These are phyloP conservation scores for Aspergillus phoenicis DNA, from an alignment of 2,329 filamentous ascomycete species.

Conservation along the genomic window DNA sequence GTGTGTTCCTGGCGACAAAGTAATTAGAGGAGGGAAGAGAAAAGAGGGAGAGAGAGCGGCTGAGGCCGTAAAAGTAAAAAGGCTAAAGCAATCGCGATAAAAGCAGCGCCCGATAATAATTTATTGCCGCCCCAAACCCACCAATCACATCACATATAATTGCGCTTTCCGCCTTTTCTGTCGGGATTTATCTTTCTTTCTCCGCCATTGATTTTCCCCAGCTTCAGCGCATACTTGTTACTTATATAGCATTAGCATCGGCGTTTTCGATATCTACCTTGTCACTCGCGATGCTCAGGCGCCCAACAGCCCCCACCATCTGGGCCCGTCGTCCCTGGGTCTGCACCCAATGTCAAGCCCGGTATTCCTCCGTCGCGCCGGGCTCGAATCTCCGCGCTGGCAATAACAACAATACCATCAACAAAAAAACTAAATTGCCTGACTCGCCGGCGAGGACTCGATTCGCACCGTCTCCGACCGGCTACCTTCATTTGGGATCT, in stretches of 20 bases:
- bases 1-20: background rate
- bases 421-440: slow-evolving; percentile 45
- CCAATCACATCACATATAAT: slow-evolving; percentile 5
- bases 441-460: slow-evolving; percentile 70
- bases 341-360: slow-evolving; percentile 39
- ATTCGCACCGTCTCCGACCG: slow-evolving; percentile 94
- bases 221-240: background rate
- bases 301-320: slow-evolving; percentile 22
- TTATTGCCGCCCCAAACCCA: background rate
- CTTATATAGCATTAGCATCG: background rate
- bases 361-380: slow-evolving; percentile 32
- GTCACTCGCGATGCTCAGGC: slow-evolving; percentile 31
- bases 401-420: slow-evolving; percentile 18
- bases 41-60: background rate
- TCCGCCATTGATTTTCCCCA: background rate
- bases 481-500: slow-evolving; percentile 88
- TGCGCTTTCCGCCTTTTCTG: slow-evolving; percentile 7
- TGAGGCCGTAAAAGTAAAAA: background rate
- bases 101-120: slow-evolving; percentile 3
- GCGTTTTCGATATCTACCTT: background rate
- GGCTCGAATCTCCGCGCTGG: slow-evolving; percentile 26
- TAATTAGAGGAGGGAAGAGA: background rate
- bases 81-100: slow-evolving; percentile 1
- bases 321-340: slow-evolving; percentile 39
- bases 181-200: slow-evolving; percentile 6